Conservation (phyloP, 163 green algal species). For the Volvox carteri region DNA sequence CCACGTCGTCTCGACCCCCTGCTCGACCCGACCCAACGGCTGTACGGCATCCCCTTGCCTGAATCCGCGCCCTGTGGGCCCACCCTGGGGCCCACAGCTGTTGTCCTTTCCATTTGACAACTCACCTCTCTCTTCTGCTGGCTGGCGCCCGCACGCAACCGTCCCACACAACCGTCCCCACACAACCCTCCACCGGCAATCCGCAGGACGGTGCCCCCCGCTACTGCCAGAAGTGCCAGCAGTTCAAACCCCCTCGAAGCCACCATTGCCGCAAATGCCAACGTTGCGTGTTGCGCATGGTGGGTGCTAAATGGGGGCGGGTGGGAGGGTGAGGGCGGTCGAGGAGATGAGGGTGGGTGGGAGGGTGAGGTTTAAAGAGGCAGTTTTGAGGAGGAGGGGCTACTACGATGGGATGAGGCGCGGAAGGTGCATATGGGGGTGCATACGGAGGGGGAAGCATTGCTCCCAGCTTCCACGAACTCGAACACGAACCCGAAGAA, state of each 20-base stretch:
- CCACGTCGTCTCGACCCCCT: too few species aligned
- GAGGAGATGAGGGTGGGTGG: background rate
- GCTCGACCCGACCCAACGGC: too few species aligned
- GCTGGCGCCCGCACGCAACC: too few species aligned
- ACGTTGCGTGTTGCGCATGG: conserved; percentile 91
- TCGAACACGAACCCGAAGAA: too few species aligned
- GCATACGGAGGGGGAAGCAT: background rate
- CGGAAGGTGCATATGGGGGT: background rate
- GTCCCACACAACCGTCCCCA: too few species aligned
- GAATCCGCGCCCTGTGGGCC: too few species aligned
- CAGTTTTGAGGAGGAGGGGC: background rate
- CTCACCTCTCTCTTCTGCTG: too few species aligned
- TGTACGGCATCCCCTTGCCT: too few species aligned
- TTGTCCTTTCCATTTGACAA: too few species aligned
- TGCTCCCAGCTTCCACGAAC: too few species aligned
- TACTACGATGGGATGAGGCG: too few species aligned
- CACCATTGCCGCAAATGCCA: conserved; percentile 94
- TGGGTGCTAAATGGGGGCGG: conserved; percentile 31
- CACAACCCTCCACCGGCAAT: background rate
- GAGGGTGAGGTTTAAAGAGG: background rate
- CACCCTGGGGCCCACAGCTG: too few species aligned
- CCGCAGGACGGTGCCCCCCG: conserved; percentile 76
- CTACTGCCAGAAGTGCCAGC: conserved; percentile 91
- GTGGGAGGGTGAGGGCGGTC: background rate
- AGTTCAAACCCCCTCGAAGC: conserved; percentile 86